Percentiles rank a stretch among this genome's conserved stretches.
Evolutionary conservation across 2,329 filamentous ascomycete species (phyloP).

Genomic region (Stachybotrys chlorohalonatus): DNA sequence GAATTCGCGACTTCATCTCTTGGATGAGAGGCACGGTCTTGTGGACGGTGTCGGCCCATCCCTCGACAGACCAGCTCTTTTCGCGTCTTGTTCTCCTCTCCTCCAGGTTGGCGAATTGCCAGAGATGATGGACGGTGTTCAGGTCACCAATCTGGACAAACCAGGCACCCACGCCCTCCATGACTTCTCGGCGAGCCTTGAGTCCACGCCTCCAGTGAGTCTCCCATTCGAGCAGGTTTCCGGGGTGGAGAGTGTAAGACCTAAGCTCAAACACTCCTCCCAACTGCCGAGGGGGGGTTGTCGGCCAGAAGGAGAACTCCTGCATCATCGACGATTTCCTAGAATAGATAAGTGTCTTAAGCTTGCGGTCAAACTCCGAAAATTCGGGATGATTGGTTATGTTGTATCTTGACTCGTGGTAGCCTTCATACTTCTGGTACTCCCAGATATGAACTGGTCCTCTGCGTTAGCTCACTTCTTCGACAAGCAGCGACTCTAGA

Average conservation of each 20-base stretch:
- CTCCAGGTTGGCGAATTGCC: slow-evolving; percentile 96
- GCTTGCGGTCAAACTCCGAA: slow-evolving; percentile 70
- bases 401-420: slow-evolving; percentile 81
- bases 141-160: slow-evolving; percentile 97
- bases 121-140: slow-evolving; percentile 95
- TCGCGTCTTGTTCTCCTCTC: slow-evolving; percentile 85
- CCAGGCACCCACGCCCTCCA: slow-evolving; percentile 98
- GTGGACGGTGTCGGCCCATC: slow-evolving; percentile 96
- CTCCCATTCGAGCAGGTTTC: slow-evolving; percentile 96
- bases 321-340: slow-evolving; percentile 95
- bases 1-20: slow-evolving; percentile 86
- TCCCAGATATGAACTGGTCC: slow-evolving; percentile 96
- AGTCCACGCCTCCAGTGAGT: slow-evolving; percentile 93
- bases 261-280: slow-evolving; percentile 93
- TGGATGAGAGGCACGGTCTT: slow-evolving; percentile 97
- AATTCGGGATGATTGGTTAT: slow-evolving; percentile 81
- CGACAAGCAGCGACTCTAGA: background rate
- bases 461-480: slow-evolving; percentile 4
- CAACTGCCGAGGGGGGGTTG: slow-evolving; percentile 77
- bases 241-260: slow-evolving; percentile 92
- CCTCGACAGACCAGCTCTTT: slow-evolving; percentile 90
- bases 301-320: slow-evolving; percentile 99
- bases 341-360: slow-evolving; percentile 73
- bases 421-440: slow-evolving; percentile 93
- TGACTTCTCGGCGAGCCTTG: slow-evolving; percentile 85